These are phyloP conservation scores for Leccinum subgranulosum DNA, from an alignment of 768 basidiomycete genomes.

Conservation along the genomic window DNA sequence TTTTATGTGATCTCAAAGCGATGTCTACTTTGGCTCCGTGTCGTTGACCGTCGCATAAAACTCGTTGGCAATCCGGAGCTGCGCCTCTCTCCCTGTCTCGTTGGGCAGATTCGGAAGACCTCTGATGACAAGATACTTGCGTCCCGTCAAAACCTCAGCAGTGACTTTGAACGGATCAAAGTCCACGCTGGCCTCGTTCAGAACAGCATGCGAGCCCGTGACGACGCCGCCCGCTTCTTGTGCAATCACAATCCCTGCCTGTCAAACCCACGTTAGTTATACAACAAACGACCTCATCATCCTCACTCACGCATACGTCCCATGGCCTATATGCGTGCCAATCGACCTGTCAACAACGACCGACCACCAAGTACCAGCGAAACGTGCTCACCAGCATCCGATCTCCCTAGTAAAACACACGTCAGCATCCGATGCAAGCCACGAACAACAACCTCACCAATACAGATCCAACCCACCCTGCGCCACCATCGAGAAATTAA, in stretches of 20 bases:
- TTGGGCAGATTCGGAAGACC: constrained; percentile 58
- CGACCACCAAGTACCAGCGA: background rate
- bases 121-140: constrained; percentile 79
- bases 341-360: background rate
- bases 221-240: constrained; percentile 84
- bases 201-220: constrained; percentile 60
- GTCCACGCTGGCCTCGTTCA: constrained; percentile 33
- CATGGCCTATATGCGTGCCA: constrained; percentile 50
- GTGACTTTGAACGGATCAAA: constrained; percentile 57
- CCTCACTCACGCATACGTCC: constrained; percentile 70
- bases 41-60: constrained; percentile 85
- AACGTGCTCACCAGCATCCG: constrained; percentile 56
- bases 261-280: background rate
- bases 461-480: constrained; percentile 87
- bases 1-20: too few species aligned
- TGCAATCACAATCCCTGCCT: constrained; percentile 88
- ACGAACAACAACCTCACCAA: constrained; percentile 49
- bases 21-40: constrained; percentile 46
- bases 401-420: constrained; percentile 62
- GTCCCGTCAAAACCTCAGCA: constrained; percentile 67
- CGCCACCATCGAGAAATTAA: constrained; percentile 83
- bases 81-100: constrained; percentile 68
- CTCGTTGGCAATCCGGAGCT: constrained; percentile 77
- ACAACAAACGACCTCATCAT: background rate
- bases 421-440: constrained; percentile 4